These are phyloP conservation scores for Fusarium coffeatum DNA, from an alignment of 2,329 filamentous ascomycete genomes.

Conservation along the genomic window DNA sequence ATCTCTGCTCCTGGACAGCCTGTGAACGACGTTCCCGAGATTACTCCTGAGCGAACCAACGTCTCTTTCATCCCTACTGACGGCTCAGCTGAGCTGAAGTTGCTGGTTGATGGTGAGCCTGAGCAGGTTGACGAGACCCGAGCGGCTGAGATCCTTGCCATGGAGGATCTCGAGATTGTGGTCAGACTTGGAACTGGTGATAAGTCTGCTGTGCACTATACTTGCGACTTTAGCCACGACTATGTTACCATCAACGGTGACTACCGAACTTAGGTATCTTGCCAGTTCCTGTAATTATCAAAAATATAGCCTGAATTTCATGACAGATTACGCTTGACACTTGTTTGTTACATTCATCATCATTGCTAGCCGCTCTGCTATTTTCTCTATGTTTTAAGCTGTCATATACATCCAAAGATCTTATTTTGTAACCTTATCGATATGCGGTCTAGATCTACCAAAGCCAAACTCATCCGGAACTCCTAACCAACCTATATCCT, in stretches of 20 bases:
- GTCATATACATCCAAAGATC: not conserved
- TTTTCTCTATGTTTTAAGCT: not conserved
- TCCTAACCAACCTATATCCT: constrained; percentile 22
- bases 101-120: constrained; percentile 83
- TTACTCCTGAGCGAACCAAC: constrained; percentile 76
- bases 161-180: constrained; percentile 82
- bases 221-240: constrained; percentile 88
- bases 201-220: constrained; percentile 81
- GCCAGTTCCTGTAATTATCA: not conserved
- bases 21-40: constrained; percentile 70
- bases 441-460: constrained; percentile 22
- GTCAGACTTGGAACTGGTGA: constrained; percentile 77
- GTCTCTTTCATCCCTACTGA: constrained; percentile 84
- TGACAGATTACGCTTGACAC: not conserved
- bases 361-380: not conserved
- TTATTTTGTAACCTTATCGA: constrained; percentile 1
- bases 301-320: constrained; percentile 4
- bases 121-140: constrained; percentile 81
- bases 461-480: constrained; percentile 38
- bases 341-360: not conserved
- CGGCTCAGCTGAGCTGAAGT: constrained; percentile 79
- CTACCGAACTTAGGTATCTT: constrained; percentile 66
- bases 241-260: constrained; percentile 78
- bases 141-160: constrained; percentile 80
- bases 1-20: constrained; percentile 68